Percentiles rank a stretch among this genome's conserved stretches.
phyloP scores from a whole-genome alignment of 306 rosid species.

The Cercis canadensis region DNA sequence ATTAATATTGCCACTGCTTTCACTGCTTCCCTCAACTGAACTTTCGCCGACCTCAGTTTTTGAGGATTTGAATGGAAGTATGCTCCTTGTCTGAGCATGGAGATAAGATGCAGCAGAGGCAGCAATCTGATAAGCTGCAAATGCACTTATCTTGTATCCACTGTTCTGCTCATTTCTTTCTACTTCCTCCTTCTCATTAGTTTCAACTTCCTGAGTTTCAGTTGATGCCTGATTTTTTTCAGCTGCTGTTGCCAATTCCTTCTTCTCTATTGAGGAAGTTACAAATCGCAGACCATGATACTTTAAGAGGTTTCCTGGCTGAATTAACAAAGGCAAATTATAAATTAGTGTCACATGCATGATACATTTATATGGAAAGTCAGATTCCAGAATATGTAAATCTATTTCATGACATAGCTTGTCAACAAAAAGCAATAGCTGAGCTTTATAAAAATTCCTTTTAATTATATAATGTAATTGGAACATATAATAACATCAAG shows the following conservation, averaged over 20 bases:
- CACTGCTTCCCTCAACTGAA: constrained; percentile 43
- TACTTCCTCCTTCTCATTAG: constrained; percentile 31
- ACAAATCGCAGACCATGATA: constrained; percentile 61
- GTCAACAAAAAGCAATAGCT: not conserved
- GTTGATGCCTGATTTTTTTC: constrained; percentile 47
- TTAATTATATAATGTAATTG: constrained; percentile 6
- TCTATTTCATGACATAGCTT: too few relatives aligned
- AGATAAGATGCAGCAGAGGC: constrained; percentile 94
- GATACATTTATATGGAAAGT: not conserved
- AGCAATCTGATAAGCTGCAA: constrained; percentile 75
- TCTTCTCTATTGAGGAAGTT: constrained; percentile 80
- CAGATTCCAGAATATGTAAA: constrained; percentile 2
- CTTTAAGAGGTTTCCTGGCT: constrained; percentile 79
- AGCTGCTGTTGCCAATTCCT: constrained; percentile 57
- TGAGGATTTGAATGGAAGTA: constrained; percentile 79
- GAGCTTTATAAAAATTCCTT: constrained; percentile 1
- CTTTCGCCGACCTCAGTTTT: constrained; percentile 43
- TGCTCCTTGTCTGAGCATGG: constrained; percentile 69
- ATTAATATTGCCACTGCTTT: constrained; percentile 38
- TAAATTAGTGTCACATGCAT: constrained; percentile 10
- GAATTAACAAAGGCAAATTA: constrained; percentile 44
- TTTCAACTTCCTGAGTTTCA: constrained; percentile 50
- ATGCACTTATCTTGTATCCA: constrained; percentile 62
- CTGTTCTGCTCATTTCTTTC: constrained; percentile 47
- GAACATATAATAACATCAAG: not conserved